These are phyloP conservation scores for Diphasiastrum complanatum DNA, from an alignment of 83 land plant genomes.

Conservation along the genomic window DNA sequence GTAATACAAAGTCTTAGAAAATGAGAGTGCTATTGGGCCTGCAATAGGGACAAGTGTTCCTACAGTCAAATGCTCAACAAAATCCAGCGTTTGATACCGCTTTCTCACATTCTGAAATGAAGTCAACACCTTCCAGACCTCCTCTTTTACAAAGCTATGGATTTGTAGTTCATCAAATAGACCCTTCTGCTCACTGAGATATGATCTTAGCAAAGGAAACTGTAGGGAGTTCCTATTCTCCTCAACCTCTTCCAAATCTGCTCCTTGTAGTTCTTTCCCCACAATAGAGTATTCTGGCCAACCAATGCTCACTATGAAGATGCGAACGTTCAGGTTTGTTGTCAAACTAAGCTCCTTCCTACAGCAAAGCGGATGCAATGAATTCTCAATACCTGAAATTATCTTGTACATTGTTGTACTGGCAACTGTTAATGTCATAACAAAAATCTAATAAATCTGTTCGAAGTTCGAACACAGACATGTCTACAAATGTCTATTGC, in stretches of 20 bases:
- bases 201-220: neutral
- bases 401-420: no score
- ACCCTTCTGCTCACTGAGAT: constrained; percentile 1
- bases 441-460: no score
- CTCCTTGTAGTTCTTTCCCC: neutral
- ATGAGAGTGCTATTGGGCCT: constrained; percentile 1
- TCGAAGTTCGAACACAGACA: no score
- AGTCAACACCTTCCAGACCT: neutral
- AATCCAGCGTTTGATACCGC: constrained; percentile 3
- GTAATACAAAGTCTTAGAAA: neutral
- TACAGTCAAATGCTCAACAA: neutral
- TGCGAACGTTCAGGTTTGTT: neutral
- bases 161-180: constrained; percentile 6
- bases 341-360: constrained; percentile 1
- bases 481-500: no score
- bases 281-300: neutral
- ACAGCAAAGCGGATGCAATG: neutral
- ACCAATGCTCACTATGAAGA: constrained; percentile 4
- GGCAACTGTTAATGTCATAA: no score
- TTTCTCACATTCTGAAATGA: neutral
- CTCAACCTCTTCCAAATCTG: neutral
- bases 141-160: constrained; percentile 10
- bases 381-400: no score
- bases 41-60: constrained; percentile 7
- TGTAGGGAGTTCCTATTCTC: neutral